Percentiles rank a stretch among this genome's conserved stretches.
phyloP scores from a whole-genome alignment of 768 basidiomycete genomes.

The Auriscalpium microsporum region DNA sequence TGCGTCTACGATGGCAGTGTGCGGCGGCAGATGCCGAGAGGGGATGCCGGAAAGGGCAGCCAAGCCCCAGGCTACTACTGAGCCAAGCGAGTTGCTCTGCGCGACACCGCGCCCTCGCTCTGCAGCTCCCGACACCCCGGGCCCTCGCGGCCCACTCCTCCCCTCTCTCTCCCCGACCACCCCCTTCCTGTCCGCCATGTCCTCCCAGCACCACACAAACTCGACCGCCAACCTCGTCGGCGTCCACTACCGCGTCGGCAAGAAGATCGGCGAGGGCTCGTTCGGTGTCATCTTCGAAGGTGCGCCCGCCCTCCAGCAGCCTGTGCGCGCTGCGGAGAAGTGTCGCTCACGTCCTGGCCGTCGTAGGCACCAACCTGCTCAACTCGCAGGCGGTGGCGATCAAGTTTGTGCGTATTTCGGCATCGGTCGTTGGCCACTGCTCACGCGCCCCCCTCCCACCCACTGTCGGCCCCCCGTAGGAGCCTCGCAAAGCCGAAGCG shows the following conservation, averaged over 20 bases:
- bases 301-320: slow-evolving; percentile 20
- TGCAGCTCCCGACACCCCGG: slow-evolving; percentile 2
- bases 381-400: slow-evolving; percentile 99
- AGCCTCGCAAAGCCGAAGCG: slow-evolving; percentile 90
- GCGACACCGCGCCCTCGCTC: slow-evolving; percentile 1
- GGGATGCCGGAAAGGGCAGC: no score
- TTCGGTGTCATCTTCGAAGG: slow-evolving; percentile 97
- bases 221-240: slow-evolving; percentile 78
- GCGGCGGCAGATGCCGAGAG: no score
- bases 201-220: slow-evolving; percentile 37
- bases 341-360: neutral
- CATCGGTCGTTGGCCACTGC: neutral
- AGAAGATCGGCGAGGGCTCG: slow-evolving; percentile 98
- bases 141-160: neutral
- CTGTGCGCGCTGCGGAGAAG: neutral
- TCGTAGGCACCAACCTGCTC: slow-evolving; percentile 86
- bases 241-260: slow-evolving; percentile 94
- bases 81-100: neutral
- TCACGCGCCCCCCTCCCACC: slow-evolving; percentile 2
- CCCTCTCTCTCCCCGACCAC: slow-evolving; percentile 7
- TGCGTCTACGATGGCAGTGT: no score
- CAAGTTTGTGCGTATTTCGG: slow-evolving; percentile 79
- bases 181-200: slow-evolving; percentile 17
- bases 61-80: no score
- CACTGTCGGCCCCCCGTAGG: slow-evolving; percentile 34